Evolutionary conservation across 2,329 filamentous ascomycete genomes (phyloP).

Genomic region (Colletotrichum tropicale): DNA sequence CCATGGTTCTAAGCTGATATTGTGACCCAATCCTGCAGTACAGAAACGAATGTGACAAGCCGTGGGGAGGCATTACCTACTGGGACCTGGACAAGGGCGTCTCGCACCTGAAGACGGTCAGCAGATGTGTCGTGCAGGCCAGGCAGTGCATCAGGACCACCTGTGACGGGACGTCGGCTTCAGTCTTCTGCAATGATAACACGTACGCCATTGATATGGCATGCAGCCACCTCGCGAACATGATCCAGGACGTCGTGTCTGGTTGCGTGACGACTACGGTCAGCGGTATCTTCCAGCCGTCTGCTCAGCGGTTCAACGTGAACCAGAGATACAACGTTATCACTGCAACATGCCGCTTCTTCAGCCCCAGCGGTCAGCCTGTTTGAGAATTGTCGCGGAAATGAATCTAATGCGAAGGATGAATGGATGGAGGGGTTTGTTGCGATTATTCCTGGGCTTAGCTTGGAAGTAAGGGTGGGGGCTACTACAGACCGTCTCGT

Average conservation of each 20-base stretch:
- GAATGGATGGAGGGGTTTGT: neutral
- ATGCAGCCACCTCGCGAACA: neutral
- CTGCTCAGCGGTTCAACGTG: neutral
- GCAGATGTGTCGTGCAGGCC: neutral
- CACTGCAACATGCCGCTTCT: neutral
- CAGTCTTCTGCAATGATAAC: neutral
- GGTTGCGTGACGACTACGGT: neutral
- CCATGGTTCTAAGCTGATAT: fast-evolving
- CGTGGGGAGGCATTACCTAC: neutral
- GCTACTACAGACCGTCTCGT: neutral
- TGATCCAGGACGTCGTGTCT: neutral
- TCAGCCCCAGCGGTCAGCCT: neutral
- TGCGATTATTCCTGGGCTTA: fast-evolving
- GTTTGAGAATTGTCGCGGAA: neutral
- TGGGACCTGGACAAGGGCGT: neutral
- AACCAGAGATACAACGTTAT: neutral
- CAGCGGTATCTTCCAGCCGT: neutral
- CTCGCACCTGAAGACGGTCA: neutral
- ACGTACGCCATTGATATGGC: neutral
- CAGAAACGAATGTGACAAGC: neutral
- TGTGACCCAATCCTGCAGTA: neutral
- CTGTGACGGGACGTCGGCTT: neutral
- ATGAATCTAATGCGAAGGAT: neutral
- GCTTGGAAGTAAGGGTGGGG: no score
- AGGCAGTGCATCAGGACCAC: neutral